Evolutionary conservation across 1,284 basidiomycete genomes (phyloP), one percentile per base, ranked within the genome.

Genomic region (Tylopilus sp.): DNA sequence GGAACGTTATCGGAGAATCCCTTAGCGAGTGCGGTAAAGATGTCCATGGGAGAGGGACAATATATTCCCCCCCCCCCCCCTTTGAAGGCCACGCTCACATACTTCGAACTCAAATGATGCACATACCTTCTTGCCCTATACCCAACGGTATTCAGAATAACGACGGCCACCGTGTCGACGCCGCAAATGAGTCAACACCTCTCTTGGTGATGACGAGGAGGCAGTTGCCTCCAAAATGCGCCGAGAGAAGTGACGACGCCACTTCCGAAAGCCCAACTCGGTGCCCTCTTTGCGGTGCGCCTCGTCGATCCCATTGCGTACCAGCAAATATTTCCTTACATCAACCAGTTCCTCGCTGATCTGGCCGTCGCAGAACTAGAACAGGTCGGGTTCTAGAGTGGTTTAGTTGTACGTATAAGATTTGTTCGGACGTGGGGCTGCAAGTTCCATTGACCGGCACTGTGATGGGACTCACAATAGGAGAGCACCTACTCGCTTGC

Each of bases 381-480:
- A 26, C 72, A 73, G 54, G 77, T 84, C 37, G 84, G 81, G 6
- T 80, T 82, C 53, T 84, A 84, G 59, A 81, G 78, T 54, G 79
- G 80, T n/a, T 49, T 84, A 38, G 77, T 82, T 55, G 79, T 81
- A 59, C 46, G 47, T 58, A 29, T 19, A 10, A 0, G 13, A 25
- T 7, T 28, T 21, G 2, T 37, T 39, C 23, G 4, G 1, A 15
- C 25, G 12, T 8, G 3, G 21, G n/a, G 2, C 7, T 7, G n/a
- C 36, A 21, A 29, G 11, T 40, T 19, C 28, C 25, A n/a, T 41
- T 21, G 11, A 25, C 31, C 4, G 10, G 15, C 16, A 3, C 10
- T n/a, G 8, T 30, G 11, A 42, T 31, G 15, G 5, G 13, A 28
- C 21, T 8, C 9, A 30, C 16, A 19, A 18, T 54, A 81, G 78